phyloP scores from a whole-genome alignment of 257 asterid genomes.

The Plantago elongata region DNA sequence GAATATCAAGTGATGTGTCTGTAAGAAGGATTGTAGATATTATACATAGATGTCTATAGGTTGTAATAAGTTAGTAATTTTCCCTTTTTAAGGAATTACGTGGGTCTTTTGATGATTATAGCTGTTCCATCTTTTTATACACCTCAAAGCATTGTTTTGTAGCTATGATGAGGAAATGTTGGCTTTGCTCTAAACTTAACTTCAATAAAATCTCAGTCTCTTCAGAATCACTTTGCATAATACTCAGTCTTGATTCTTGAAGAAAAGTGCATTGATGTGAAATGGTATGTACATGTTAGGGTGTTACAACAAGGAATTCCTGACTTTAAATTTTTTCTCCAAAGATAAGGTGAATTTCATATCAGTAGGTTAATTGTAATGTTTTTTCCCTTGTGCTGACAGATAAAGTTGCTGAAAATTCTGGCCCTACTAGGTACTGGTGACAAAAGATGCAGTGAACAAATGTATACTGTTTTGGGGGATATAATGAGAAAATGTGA shows the following conservation, averaged over 20 bases:
- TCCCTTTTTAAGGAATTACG: too few species aligned
- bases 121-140: too few species aligned
- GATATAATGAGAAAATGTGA: constrained; percentile 86
- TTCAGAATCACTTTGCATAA: background rate
- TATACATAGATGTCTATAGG: too few species aligned
- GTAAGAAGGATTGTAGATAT: background rate
- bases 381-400: constrained; percentile 23
- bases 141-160: too few species aligned
- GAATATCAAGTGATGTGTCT: background rate
- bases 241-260: background rate
- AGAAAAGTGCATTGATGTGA: background rate
- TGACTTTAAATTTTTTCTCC: background rate
- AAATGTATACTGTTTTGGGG: constrained; percentile 83
- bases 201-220: background rate
- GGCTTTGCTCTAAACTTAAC: background rate
- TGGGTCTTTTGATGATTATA: too few species aligned
- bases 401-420: constrained; percentile 90
- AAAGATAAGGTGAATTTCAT: background rate
- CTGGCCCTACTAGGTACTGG: constrained; percentile 74
- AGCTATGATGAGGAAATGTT: too few species aligned
- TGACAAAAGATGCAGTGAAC: constrained; percentile 91
- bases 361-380: constrained; percentile 1
- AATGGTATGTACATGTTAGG: background rate
- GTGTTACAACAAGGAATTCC: background rate
- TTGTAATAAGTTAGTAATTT: too few species aligned